These are phyloP conservation scores for Beauveria pseudobassiana DNA, from an alignment of 2,329 filamentous ascomycete species.

Conservation along the genomic window DNA sequence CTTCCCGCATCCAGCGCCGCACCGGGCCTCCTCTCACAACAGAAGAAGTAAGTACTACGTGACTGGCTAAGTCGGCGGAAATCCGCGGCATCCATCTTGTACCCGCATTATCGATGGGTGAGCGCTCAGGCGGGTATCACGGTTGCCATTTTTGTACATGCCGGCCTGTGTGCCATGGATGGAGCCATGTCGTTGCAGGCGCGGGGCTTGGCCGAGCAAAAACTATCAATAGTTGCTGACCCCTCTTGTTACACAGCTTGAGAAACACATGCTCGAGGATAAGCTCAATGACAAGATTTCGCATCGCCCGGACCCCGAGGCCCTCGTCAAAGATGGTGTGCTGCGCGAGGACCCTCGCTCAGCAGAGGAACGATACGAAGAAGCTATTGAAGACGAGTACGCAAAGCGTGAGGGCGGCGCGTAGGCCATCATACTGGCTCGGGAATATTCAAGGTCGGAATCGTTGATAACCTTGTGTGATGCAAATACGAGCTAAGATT, in stretches of 20 bases:
- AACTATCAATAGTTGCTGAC: background rate
- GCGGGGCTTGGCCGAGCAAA: background rate
- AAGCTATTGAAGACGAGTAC: conserved; percentile 57
- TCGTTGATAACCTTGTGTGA: background rate
- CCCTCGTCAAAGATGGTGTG: conserved; percentile 72
- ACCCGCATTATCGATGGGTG: background rate
- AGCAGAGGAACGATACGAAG: conserved; percentile 49
- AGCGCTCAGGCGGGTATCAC: background rate
- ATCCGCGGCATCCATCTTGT: background rate
- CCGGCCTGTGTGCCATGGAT: background rate
- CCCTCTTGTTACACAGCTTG: conserved; percentile 41
- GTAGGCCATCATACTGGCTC: conserved; percentile 23
- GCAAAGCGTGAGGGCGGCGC: conserved; percentile 56
- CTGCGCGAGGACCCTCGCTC: conserved; percentile 59
- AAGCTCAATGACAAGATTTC: conserved; percentile 81
- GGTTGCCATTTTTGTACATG: background rate
- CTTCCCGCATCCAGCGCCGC: conserved; percentile 72
- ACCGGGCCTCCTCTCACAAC: conserved; percentile 70
- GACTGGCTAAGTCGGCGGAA: background rate
- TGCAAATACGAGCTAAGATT: background rate
- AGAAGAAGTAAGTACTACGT: conserved; percentile 52
- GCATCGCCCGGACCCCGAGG: conserved; percentile 66
- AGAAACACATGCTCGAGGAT: conserved; percentile 82
- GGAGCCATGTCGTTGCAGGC: background rate
- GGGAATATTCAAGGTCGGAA: background rate